These are phyloP conservation scores for Pseudozyma sp. DNA, from an alignment of 1,284 basidiomycete genomes.

Conservation along the genomic window DNA sequence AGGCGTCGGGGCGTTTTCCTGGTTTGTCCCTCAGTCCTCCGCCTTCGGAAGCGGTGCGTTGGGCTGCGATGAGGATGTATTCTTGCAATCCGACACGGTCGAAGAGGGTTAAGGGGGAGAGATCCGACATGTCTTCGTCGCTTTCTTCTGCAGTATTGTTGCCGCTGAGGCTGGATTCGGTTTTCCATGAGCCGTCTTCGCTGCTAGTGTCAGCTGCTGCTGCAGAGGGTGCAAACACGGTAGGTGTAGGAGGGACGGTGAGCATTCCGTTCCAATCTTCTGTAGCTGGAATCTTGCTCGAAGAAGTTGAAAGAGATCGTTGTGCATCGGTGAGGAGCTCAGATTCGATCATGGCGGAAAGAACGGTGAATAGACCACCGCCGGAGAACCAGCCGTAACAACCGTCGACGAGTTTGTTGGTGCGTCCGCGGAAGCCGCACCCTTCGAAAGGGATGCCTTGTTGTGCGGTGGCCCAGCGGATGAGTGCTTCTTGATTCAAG, in stretches of 20 bases:
- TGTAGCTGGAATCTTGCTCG: conserved; percentile 44
- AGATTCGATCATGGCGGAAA: conserved; percentile 76
- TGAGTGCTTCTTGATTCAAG: conserved; percentile 76
- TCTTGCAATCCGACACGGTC: conserved; percentile 79
- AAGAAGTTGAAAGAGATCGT: conserved; percentile 13
- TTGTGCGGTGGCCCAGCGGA: conserved; percentile 87
- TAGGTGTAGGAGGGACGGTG: conserved; percentile 23
- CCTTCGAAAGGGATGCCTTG: conserved; percentile 86
- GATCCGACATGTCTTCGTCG: conserved; percentile 27
- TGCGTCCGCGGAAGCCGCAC: conserved; percentile 91
- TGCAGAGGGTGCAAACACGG: conserved; percentile 5
- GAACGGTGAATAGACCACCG: conserved; percentile 85
- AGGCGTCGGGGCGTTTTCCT: conserved; percentile 77
- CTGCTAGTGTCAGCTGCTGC: conserved; percentile 9
- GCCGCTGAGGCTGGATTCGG: conserved; percentile 23
- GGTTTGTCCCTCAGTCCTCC: conserved; percentile 96
- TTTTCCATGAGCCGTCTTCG: conserved; percentile 32
- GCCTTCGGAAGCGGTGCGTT: conserved; percentile 73
- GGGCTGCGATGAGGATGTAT: conserved; percentile 87
- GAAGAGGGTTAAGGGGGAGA: conserved; percentile 48
- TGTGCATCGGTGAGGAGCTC: conserved; percentile 39
- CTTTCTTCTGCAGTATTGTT: conserved; percentile 3
- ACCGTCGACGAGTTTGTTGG: conserved; percentile 98
- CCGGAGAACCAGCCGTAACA: conserved; percentile 98
- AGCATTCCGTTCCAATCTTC: conserved; percentile 44